These are phyloP conservation scores for Cryptococcus sp. DNA, from an alignment of 1,284 basidiomycete genomes.

Conservation along the genomic window DNA sequence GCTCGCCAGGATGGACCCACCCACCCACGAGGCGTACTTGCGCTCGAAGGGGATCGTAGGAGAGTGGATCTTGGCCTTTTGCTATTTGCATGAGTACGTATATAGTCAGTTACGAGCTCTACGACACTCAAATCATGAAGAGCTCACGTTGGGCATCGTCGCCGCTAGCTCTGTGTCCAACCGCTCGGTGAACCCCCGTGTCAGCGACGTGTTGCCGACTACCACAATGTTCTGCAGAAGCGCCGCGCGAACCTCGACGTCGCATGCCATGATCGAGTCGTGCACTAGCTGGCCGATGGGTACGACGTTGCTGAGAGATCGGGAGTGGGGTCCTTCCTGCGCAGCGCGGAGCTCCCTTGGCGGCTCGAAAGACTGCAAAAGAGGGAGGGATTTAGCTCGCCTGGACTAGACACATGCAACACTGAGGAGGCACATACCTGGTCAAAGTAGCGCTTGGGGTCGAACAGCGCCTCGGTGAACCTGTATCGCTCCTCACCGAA, in stretches of 20 bases:
- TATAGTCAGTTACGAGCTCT: not conserved
- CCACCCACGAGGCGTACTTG: conserved; percentile 86
- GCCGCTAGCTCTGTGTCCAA: conserved; percentile 73
- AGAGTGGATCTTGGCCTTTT: conserved; percentile 74
- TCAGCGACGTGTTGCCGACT: conserved; percentile 84
- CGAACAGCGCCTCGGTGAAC: conserved; percentile 87
- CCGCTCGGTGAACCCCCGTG: conserved; percentile 82
- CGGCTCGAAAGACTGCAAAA: conserved; percentile 34
- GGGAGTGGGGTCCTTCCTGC: conserved; percentile 58
- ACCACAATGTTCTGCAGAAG: conserved; percentile 91
- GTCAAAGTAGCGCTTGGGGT: conserved; percentile 66
- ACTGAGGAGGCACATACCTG: conserved; percentile 57
- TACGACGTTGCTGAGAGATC: conserved; percentile 53
- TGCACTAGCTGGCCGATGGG: conserved; percentile 73
- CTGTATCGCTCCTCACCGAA: conserved; percentile 79
- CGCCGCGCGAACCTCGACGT: conserved; percentile 85
- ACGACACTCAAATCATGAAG: not conserved
- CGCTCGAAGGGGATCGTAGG: conserved; percentile 84
- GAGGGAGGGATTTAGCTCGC: no score
- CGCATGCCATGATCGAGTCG: conserved; percentile 76
- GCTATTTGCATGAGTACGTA: conserved; percentile 24
- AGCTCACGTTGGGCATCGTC: conserved; percentile 73
- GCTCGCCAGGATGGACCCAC: conserved; percentile 86
- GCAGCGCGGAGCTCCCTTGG: conserved; percentile 39
- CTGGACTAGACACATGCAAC: no score